Conservation (phyloP, 805 yeast species). For the Saturnispora serradocipensis region DNA sequence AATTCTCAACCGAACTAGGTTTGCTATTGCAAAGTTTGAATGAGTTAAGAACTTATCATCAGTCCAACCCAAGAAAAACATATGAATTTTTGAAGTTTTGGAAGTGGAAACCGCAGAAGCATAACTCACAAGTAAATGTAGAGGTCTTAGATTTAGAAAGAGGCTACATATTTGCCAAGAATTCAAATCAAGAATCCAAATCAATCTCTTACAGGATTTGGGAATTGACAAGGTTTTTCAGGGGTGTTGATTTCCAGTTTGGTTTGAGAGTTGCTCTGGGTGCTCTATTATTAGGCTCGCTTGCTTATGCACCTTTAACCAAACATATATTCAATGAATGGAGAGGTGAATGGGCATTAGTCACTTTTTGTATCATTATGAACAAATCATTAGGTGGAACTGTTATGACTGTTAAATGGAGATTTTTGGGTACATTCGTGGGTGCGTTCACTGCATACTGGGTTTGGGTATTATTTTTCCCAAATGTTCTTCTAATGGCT, state of each 20-base stretch:
- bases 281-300: constrained; percentile 51
- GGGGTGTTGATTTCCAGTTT: constrained; percentile 63
- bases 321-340: constrained; percentile 47
- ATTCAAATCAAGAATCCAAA: constrained; percentile 4
- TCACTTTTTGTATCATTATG: constrained; percentile 78
- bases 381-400: constrained; percentile 81
- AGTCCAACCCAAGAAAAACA: constrained; percentile 18
- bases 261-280: constrained; percentile 77
- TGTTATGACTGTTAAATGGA: constrained; percentile 65
- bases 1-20: constrained; percentile 50
- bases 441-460: constrained; percentile 58
- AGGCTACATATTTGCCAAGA: not conserved
- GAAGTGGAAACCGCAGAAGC: constrained; percentile 21
- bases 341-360: constrained; percentile 80
- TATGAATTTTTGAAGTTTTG: constrained; percentile 52
- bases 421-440: constrained; percentile 62
- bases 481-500: constrained; percentile 44
- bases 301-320: constrained; percentile 57
- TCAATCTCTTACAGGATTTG: constrained; percentile 32
- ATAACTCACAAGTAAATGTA: not conserved
- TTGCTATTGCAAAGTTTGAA: constrained; percentile 37
- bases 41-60: constrained; percentile 15
- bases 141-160: constrained; percentile 7
- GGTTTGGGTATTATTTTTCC: constrained; percentile 52
- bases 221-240: constrained; percentile 41